These are phyloP conservation scores for Venturia carpophila DNA, from an alignment of 2,329 filamentous ascomycete species.

Conservation along the genomic window DNA sequence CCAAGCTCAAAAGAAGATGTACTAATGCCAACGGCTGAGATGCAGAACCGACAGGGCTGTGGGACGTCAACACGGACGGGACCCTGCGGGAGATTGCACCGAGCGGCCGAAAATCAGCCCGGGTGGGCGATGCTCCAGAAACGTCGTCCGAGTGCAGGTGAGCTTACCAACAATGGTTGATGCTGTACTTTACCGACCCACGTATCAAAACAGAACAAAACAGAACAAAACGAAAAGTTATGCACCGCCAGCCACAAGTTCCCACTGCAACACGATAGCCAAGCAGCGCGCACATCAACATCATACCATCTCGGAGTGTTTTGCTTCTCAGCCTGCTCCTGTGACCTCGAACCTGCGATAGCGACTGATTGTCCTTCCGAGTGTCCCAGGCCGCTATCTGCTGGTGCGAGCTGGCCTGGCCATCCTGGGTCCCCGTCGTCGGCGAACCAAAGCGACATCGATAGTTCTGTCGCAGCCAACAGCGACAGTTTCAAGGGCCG, in stretches of 20 bases:
- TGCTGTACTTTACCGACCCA: neutral
- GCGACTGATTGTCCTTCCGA: neutral
- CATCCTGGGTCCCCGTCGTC: neutral
- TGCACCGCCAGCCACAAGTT: neutral
- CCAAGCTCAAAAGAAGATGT: neutral
- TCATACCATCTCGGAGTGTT: neutral
- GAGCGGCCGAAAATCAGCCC: neutral
- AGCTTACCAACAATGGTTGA: neutral
- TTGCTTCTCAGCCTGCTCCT: neutral
- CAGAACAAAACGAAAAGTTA: neutral
- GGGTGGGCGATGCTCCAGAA: neutral
- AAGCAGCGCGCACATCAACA: slow-evolving; percentile 1
- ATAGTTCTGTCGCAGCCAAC: neutral
- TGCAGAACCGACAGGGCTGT: slow-evolving; percentile 7
- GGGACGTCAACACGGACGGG: slow-evolving; percentile 2
- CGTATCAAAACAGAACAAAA: slow-evolving; percentile 4
- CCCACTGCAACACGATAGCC: neutral
- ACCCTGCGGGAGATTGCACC: neutral
- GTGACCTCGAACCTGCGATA: neutral
- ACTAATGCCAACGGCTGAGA: neutral
- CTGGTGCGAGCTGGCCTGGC: neutral
- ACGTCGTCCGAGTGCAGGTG: no score
- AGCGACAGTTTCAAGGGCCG: slow-evolving; percentile 7
- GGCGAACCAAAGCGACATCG: neutral
- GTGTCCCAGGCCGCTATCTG: neutral